Conservation (phyloP, 306 rosid species). For the Corylus heterophylla region DNA sequence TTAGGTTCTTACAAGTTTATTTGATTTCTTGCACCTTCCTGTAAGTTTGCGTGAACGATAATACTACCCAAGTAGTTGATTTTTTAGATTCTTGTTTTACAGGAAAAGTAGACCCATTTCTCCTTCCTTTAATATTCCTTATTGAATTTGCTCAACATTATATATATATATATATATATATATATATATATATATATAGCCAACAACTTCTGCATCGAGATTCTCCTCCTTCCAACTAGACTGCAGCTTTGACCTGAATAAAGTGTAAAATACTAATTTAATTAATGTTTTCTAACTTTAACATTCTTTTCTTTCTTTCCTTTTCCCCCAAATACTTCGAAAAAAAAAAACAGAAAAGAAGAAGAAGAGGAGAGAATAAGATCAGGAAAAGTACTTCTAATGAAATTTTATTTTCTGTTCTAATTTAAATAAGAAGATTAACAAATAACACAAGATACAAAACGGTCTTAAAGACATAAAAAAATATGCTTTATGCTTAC, state of each 20-base stretch:
- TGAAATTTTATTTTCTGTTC: background rate
- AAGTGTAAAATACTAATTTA: background rate
- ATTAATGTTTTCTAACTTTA: background rate
- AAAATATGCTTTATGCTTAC: too few species aligned
- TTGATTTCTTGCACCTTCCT: constrained; percentile 27
- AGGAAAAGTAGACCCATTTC: constrained; percentile 20
- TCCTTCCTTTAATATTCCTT: background rate
- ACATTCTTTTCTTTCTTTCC: too few species aligned
- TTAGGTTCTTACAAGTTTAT: constrained; percentile 23
- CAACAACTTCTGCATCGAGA: background rate
- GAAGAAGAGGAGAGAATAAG: background rate
- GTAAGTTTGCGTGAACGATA: constrained; percentile 33
- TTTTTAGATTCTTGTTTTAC: background rate
- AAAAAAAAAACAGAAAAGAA: too few species aligned
- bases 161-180: background rate
- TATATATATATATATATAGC: background rate
- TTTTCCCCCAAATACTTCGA: background rate
- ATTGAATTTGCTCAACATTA: constrained; percentile 7
- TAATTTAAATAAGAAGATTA: background rate
- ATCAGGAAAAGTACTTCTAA: background rate
- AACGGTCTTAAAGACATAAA: too few species aligned
- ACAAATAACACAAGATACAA: too few species aligned
- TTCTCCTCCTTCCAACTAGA: constrained; percentile 22
- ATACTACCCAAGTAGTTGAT: constrained; percentile 1
- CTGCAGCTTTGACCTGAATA: constrained; percentile 30